phyloP scores from a whole-genome alignment of 169 alveolate species.

The Babesia divergens region DNA sequence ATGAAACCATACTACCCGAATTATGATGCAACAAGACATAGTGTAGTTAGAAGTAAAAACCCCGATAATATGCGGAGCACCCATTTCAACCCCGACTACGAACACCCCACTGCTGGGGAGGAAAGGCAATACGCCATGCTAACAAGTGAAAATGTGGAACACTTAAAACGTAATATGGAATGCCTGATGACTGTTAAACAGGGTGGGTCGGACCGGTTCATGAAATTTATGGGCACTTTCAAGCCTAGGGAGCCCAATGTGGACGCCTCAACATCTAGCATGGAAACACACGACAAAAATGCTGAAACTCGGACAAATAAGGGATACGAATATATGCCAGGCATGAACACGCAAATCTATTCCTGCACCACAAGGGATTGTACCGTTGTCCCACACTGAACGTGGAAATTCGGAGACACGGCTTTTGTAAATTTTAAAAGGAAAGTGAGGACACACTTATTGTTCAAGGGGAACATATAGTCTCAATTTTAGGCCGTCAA shows the following conservation, averaged over 20 bases:
- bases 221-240: slow-evolving; percentile 12
- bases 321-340: slow-evolving; percentile 16
- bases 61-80: neutral
- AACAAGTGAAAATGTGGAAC: neutral
- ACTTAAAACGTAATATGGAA: slow-evolving; percentile 16
- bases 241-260: neutral
- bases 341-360: slow-evolving; percentile 1
- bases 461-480: too few relatives aligned
- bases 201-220: slow-evolving; percentile 5
- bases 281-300: neutral
- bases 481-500: too few relatives aligned
- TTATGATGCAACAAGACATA: neutral
- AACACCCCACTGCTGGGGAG: neutral
- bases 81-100: neutral
- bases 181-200: slow-evolving; percentile 2
- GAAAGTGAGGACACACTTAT: too few relatives aligned
- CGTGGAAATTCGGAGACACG: too few relatives aligned
- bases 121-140: neutral
- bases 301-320: neutral
- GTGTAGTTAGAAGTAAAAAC: neutral
- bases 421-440: neutral
- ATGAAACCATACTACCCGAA: neutral
- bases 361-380: slow-evolving; percentile 13
- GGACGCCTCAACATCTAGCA: neutral
- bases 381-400: slow-evolving; percentile 3